Conservation (phyloP, 352 stramenopile species). For the Globisporangium paroecandrum region DNA sequence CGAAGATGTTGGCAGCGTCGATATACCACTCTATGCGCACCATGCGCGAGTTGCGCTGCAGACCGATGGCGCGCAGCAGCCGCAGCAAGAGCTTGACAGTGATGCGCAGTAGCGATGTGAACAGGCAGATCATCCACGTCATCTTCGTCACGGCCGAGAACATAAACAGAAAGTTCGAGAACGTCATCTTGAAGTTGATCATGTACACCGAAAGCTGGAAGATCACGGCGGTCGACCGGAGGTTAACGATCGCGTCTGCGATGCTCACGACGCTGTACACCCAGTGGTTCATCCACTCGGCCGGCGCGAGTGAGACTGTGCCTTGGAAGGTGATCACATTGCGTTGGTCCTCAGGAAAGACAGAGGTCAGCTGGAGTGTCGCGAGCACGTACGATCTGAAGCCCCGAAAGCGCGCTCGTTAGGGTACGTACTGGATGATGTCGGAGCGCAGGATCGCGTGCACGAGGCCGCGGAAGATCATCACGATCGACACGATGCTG, state of each 20-base stretch:
- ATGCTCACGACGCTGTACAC: slow-evolving; percentile 37
- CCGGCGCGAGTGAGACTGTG: slow-evolving; percentile 23
- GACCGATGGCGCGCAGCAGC: slow-evolving; percentile 5
- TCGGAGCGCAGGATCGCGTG: background rate
- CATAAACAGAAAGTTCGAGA: slow-evolving; percentile 35
- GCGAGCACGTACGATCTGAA: background rate
- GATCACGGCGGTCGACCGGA: slow-evolving; percentile 29
- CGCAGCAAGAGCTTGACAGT: slow-evolving; percentile 17
- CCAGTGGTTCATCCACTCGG: slow-evolving; percentile 45
- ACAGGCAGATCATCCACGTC: slow-evolving; percentile 35
- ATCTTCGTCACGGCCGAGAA: slow-evolving; percentile 28
- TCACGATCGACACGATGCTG: slow-evolving; percentile 22
- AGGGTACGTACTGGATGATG: slow-evolving; percentile 11
- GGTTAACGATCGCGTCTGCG: slow-evolving; percentile 25
- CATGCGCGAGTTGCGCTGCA: slow-evolving; percentile 4
- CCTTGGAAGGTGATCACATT: slow-evolving; percentile 20
- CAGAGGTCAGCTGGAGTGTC: background rate
- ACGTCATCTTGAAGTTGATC: slow-evolving; percentile 20
- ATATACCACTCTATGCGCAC: slow-evolving; percentile 16
- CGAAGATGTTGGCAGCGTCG: slow-evolving; percentile 21
- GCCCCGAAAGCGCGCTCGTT: background rate
- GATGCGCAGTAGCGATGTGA: slow-evolving; percentile 22
- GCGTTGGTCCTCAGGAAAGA: slow-evolving; percentile 5
- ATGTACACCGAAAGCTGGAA: slow-evolving; percentile 32
- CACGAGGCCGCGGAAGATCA: slow-evolving; percentile 19